Evolutionary conservation across 2,329 filamentous ascomycete species (phyloP).

Genomic region (Rasamsonia emersonii): DNA sequence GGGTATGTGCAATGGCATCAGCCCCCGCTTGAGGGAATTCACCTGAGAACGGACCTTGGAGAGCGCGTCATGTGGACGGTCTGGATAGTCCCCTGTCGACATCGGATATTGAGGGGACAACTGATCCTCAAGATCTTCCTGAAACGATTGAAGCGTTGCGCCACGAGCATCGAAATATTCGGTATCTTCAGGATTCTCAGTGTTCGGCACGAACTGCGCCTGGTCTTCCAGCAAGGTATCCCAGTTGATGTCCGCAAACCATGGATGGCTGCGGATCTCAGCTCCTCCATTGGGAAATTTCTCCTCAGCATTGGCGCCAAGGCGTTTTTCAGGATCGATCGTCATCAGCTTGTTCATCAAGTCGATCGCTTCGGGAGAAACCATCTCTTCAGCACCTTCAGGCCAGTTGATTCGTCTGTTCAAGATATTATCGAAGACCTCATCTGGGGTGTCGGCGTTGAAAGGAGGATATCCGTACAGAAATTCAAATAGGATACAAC

Average conservation of each 20-base stretch:
- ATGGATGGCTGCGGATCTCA: constrained; percentile 81
- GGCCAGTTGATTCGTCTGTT: constrained; percentile 88
- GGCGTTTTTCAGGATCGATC: constrained; percentile 67
- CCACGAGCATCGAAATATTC: constrained; percentile 95
- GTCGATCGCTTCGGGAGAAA: constrained; percentile 84
- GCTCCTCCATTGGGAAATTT: constrained; percentile 76
- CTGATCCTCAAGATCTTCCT: constrained; percentile 90
- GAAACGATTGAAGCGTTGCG: constrained; percentile 84
- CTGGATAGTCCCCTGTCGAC: constrained; percentile 68
- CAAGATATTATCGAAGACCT: constrained; percentile 95
- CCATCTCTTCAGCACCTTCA: constrained; percentile 65
- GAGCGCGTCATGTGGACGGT: constrained; percentile 88
- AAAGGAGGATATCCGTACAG: constrained; percentile 90
- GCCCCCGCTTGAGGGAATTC: constrained; percentile 75
- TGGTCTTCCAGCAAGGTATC: constrained; percentile 86
- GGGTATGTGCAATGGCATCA: constrained; percentile 94
- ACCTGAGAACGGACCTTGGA: constrained; percentile 83
- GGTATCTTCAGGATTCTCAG: constrained; percentile 91
- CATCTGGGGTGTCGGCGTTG: constrained; percentile 78
- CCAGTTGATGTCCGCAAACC: constrained; percentile 86
- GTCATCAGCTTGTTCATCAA: constrained; percentile 89
- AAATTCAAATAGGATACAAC: constrained; percentile 95
- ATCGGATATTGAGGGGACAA: constrained; percentile 61
- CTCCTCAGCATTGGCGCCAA: constrained; percentile 79
- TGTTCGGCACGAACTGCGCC: constrained; percentile 86